Conservation (phyloP, 495 filamentous ascomycete species). For the Podospora comata region DNA sequence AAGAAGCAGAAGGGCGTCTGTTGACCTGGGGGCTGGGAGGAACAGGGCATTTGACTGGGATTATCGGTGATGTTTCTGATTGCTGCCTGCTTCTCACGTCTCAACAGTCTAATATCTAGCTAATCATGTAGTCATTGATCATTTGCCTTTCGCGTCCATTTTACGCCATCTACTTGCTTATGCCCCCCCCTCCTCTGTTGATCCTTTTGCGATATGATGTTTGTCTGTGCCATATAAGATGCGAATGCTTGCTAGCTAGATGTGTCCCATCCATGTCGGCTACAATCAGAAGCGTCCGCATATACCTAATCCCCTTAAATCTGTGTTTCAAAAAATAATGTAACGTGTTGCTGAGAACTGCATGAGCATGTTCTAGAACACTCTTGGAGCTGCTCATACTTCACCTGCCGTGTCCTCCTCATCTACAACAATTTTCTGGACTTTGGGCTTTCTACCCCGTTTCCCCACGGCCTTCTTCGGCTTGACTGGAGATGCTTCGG, state of each 20-base stretch:
- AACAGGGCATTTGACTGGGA: slow-evolving; percentile 12
- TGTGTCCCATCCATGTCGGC: background rate
- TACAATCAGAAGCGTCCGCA: background rate
- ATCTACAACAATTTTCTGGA: slow-evolving; percentile 14
- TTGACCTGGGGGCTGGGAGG: slow-evolving; percentile 13
- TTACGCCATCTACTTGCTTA: background rate
- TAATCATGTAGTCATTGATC: background rate
- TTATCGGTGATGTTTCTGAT: background rate
- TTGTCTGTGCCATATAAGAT: background rate
- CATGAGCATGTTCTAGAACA: background rate
- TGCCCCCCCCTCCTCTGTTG: background rate
- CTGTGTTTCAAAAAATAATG: background rate
- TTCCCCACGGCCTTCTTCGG: slow-evolving; percentile 4
- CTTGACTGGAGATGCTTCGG: slow-evolving; percentile 10
- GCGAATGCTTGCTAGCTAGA: background rate
- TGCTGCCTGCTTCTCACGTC: background rate
- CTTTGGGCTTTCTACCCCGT: slow-evolving; percentile 20
- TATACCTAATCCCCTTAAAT: background rate
- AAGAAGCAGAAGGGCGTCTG: slow-evolving; percentile 11
- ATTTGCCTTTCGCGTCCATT: background rate
- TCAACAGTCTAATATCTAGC: background rate
- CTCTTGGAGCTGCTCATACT: background rate
- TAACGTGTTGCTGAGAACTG: too few species aligned
- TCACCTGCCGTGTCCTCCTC: slow-evolving; percentile 22
- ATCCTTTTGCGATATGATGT: background rate